phyloP scores from a whole-genome alignment of 2,329 filamentous ascomycete genomes.

The Paraconiothyrium brasiliense region DNA sequence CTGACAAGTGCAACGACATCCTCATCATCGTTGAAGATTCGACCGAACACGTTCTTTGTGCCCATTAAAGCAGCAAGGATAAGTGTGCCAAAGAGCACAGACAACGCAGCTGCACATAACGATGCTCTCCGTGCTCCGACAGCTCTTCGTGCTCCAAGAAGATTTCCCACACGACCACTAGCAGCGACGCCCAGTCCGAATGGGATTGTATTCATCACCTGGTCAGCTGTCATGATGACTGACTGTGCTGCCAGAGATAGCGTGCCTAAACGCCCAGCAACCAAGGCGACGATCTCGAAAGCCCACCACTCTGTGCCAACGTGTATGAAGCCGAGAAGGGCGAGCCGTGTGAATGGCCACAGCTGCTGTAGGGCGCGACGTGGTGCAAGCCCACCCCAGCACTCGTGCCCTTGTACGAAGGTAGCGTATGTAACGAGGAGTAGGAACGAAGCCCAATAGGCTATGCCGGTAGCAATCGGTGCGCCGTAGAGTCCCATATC shows the following conservation, averaged over 20 bases:
- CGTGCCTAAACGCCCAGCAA: constrained; percentile 81
- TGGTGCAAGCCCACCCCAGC: constrained; percentile 76
- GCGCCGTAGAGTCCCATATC: constrained; percentile 79
- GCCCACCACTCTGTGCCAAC: constrained; percentile 96
- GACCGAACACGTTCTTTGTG: constrained; percentile 76
- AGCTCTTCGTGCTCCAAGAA: constrained; percentile 74
- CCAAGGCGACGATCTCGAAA: constrained; percentile 88
- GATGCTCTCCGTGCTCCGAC: constrained; percentile 75
- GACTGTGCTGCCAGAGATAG: constrained; percentile 82
- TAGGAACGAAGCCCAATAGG: constrained; percentile 85
- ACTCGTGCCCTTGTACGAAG: constrained; percentile 75
- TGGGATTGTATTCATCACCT: constrained; percentile 84
- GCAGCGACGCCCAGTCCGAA: constrained; percentile 87
- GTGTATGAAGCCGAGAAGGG: constrained; percentile 79
- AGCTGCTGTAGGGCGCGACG: constrained; percentile 71
- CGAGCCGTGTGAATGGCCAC: constrained; percentile 76
- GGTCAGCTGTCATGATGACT: constrained; percentile 90
- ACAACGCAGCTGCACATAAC: constrained; percentile 78
- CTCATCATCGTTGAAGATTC: constrained; percentile 82
- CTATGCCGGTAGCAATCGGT: constrained; percentile 81
- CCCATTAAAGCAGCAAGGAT: constrained; percentile 76
- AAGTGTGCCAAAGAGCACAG: constrained; percentile 71
- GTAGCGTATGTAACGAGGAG: constrained; percentile 77
- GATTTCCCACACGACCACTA: constrained; percentile 79
- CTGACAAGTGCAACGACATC: constrained; percentile 77